Base-by-base conservation (phyloP, 352 stramenopile genomes). In the Pythium oligandrum region DNA sequence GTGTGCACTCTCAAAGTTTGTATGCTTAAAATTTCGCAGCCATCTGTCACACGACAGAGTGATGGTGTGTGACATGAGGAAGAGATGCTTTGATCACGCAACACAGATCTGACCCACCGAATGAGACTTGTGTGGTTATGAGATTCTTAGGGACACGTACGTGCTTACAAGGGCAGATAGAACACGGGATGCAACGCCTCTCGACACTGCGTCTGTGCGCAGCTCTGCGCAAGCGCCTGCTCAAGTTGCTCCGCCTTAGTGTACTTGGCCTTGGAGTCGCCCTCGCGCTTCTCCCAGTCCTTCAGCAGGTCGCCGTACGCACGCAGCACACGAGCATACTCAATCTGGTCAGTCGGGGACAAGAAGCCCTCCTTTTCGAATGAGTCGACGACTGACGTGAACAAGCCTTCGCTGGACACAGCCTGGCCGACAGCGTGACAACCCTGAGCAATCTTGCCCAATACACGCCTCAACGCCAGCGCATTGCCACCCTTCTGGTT, bases 401-500 rank as follows among this genome's bases (percentile, higher is more conserved):
- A 86, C 6, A 90, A 51, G 2, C 77, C 80, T 59, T 90, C 80
- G 44, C 73, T 80, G 8, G 77, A 86, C 49, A 90, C 80, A 42
- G 80, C 77, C 57, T 90, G 80, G 11, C 72, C 75, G 30, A 86
- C 63, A 0, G 44, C 49, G 50, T 90, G 80, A 55, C 76, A 87
- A 12, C 73, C 80, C n/a, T 68, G 67, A 0, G 80, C 80, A 51
- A 90, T 86, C 48, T 83, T 71, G 46, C 75, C 63, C 55, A 90
- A 63, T 37, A 88, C 75, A 34, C 80, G 80, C 6, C 68, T 77
- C 36, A 90, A 75, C 31, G 70, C 77, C 32, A 90, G 61, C 38
- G 74, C 67, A 12, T 75, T 80, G 35, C 66, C 53, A 46, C 61
- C 74, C 48, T 75, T 78, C 36, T 79, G 62, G 32, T 57, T 55